phyloP scores from a whole-genome alignment of 2,329 filamentous ascomycete genomes.

The Diaporthe eres region DNA sequence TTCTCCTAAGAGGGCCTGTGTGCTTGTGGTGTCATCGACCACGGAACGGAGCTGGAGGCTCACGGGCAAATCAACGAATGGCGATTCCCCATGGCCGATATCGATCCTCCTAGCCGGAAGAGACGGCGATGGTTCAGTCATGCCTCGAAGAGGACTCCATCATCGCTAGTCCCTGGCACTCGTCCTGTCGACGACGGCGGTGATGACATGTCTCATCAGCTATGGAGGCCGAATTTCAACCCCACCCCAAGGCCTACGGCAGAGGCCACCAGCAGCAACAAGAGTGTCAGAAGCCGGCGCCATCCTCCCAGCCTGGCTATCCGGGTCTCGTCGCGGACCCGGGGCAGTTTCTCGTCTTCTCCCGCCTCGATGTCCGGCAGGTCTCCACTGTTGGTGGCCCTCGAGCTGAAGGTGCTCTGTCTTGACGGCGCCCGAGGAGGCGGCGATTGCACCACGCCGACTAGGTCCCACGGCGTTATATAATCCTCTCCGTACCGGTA shows the following conservation, averaged over 20 bases:
- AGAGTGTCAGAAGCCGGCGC: slow-evolving; percentile 51
- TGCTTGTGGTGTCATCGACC: neutral
- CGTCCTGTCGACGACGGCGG: neutral
- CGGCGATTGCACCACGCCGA: slow-evolving; percentile 21
- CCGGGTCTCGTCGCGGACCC: slow-evolving; percentile 42
- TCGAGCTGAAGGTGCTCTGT: slow-evolving; percentile 19
- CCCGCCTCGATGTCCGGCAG: slow-evolving; percentile 25
- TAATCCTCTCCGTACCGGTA: slow-evolving; percentile 43
- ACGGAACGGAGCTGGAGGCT: neutral
- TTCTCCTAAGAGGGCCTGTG: neutral
- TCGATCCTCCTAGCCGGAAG: neutral
- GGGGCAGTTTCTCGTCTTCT: slow-evolving; percentile 28
- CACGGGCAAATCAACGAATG: neutral
- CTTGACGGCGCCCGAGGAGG: slow-evolving; percentile 17
- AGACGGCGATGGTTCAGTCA: neutral
- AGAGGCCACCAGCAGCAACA: slow-evolving; percentile 51
- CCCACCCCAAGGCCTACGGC: slow-evolving; percentile 58
- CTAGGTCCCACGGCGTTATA: slow-evolving; percentile 36
- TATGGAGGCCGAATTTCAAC: slow-evolving; percentile 41
- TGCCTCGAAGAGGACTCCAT: neutral
- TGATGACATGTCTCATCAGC: neutral
- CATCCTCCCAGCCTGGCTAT: slow-evolving; percentile 49
- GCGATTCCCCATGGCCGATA: neutral
- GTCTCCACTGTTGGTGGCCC: slow-evolving; percentile 23
- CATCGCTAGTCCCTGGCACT: neutral